Evolutionary conservation across 176 grass and related monocot genomes (phyloP), one percentile per base, ranked within the genome.

Genomic region (Aegilops umbellulata): DNA sequence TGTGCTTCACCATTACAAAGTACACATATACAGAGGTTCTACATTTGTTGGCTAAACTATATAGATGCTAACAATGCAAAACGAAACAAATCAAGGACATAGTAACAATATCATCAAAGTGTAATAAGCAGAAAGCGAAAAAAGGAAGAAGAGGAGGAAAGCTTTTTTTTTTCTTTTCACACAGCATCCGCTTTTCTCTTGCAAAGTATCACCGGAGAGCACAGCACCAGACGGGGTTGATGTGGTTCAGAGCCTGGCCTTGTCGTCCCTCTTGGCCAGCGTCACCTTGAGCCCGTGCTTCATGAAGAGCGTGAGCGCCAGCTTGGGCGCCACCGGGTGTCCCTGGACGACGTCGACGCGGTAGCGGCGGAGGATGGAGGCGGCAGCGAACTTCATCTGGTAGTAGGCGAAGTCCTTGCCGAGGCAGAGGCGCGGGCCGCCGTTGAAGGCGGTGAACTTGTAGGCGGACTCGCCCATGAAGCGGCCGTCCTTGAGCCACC

Each of bases 371-470:
- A 98, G 89, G 74, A 98, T 90, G 84, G 95, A 90, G 5, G 95
- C 82, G 1, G 95, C 93, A 22, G 88, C 91, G 35, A 95, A 95
- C 82, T 98, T 98, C 95, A 98, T 98, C 87, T 98, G 95, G 87
- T 98, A 95, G 90, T 98, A 98, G 39, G 95, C 95, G 53, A 95
- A 98, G 80, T 98, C 95, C 88, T 95, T 94, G 34, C 95, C 95
- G 36, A 98, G 87, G 88, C 95, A 95, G 7, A 98, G 93, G 20
- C 95, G 91, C 0, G 93, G 95, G 0, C 95, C 95, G 34, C 93
- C 95, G 14, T 98, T 98, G 84, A 98, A 98, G 36, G 95, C 95
- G 51, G 95, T 87, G 87, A 98, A 98, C 87, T 92, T 98, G 82
- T 98, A 98, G 61, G 91, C 91, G 0, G 95, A 98, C 88, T 98